Percentiles rank a stretch among this genome's conserved stretches.
Evolutionary conservation across 495 filamentous ascomycete species (phyloP).

Genomic region (Chaetomium tenue): DNA sequence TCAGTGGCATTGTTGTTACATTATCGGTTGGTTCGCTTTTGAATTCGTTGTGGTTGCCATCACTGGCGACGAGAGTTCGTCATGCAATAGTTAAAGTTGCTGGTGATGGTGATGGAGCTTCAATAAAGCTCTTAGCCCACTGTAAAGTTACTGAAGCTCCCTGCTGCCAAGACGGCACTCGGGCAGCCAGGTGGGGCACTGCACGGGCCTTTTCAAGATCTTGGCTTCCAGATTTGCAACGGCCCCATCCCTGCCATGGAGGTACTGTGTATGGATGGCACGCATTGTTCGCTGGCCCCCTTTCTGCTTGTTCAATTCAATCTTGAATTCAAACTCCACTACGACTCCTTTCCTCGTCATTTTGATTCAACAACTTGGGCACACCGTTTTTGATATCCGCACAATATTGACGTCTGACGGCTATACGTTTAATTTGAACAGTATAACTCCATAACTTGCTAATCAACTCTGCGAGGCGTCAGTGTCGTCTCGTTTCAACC

Average conservation of each 20-base stretch:
- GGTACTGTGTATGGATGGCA: too few species aligned
- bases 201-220: neutral
- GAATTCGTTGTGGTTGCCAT: neutral
- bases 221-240: conserved; percentile 8
- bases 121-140: too few species aligned
- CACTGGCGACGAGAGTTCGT: neutral
- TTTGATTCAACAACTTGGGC: conserved; percentile 4
- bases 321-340: conserved; percentile 1
- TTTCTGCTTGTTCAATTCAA: conserved; percentile 8
- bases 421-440: conserved; percentile 16
- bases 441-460: conserved; percentile 1
- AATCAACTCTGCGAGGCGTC: conserved; percentile 14
- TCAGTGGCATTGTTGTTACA: conserved; percentile 36
- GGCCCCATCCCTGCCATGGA: neutral
- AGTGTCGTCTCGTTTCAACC: conserved; percentile 20
- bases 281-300: neutral
- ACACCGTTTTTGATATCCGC: neutral
- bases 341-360: neutral
- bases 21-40: conserved; percentile 13
- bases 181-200: neutral
- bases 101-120: too few species aligned
- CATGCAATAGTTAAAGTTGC: neutral
- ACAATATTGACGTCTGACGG: neutral
- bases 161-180: conserved; percentile 11
- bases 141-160: too few species aligned